Base-by-base conservation (phyloP, 2,329 filamentous ascomycete species). In the Orbilia quercus region DNA sequence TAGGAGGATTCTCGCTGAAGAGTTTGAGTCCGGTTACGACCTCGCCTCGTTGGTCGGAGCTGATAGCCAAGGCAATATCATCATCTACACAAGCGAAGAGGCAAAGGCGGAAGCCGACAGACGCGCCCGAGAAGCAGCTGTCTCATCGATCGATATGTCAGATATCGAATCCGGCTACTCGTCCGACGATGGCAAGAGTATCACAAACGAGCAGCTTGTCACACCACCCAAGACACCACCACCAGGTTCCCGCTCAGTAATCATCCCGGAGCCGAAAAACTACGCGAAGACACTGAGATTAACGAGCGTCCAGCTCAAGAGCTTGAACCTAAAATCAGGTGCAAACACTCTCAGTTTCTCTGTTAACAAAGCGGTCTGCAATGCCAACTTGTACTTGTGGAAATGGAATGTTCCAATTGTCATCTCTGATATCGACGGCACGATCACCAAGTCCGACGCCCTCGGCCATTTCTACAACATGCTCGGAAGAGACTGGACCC, bases 31-130 rank as follows among this genome's bases (percentile, higher is more conserved):
- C 20, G 92, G 94, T 79, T 97, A 97, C 80, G 95, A 99, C 79
- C 96, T 99, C 77, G 95, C 95, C 4, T 90, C 94, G 1, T 84
- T 99, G 28, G 96, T 99, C 77, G 95, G 93, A 11, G 94, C 95
- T 47, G 95, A 99, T 79, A 92, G 96, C 79, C 88, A 95, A 71
- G 95, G 95, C 5, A 99, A 99, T 78, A 84, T 99, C n/a, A 98
- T 95, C 94, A 98, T 99, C 76, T 99, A 99, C 82, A 95, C 92
- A 82, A 98, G 93, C 78, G 93, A 98, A 80, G 93, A 96, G 79
- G 92, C 95, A 22, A 98, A 97, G 79, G 90, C 95, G 78, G 90
- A 76, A 48, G 77, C 77, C 53, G 75, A 76, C 22, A 75, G 76
- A 38, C 65, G 75, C 14, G 67, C 75, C 11, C 74, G 75, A 14